A percentile compares a stretch with the other conserved stretches of the same genome.
These are phyloP conservation scores for Aegilops speltoides DNA, from an alignment of 176 grass and related monocot species.

Conservation along the genomic window DNA sequence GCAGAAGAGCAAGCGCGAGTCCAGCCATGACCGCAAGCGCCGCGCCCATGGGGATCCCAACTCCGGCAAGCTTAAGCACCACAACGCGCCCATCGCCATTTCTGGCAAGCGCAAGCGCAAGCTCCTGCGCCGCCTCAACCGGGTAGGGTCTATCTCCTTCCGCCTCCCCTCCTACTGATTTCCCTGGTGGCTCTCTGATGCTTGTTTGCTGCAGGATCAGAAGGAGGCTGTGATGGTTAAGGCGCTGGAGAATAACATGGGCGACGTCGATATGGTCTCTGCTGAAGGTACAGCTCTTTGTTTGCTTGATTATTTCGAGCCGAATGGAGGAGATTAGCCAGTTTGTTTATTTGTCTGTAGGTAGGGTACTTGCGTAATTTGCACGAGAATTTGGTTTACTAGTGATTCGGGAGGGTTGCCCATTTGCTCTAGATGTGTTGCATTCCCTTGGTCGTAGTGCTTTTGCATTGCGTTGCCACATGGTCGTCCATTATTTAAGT, in stretches of 20 bases:
- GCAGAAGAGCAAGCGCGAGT: slow-evolving; percentile 56
- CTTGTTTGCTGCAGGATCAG: slow-evolving; percentile 36
- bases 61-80: slow-evolving; percentile 56
- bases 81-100: slow-evolving; percentile 37
- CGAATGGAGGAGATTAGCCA: neutral
- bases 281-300: slow-evolving; percentile 32
- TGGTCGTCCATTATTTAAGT: neutral
- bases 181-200: neutral
- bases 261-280: slow-evolving; percentile 44
- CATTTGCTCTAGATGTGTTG: neutral
- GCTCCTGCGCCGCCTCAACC: slow-evolving; percentile 42
- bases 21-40: slow-evolving; percentile 53
- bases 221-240: slow-evolving; percentile 47
- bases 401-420: neutral
- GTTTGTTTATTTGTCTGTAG: neutral
- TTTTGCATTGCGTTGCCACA: neutral
- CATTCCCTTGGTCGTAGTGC: neutral
- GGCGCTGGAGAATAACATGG: slow-evolving; percentile 53
- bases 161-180: neutral
- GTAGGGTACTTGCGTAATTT: neutral
- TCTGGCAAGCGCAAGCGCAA: slow-evolving; percentile 66
- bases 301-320: neutral
- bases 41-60: slow-evolving; percentile 46
- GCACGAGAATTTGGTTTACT: neutral
- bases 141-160: slow-evolving; percentile 17